phyloP scores from a whole-genome alignment of 202 grass and related monocot species.

The Digitaria exilis region DNA sequence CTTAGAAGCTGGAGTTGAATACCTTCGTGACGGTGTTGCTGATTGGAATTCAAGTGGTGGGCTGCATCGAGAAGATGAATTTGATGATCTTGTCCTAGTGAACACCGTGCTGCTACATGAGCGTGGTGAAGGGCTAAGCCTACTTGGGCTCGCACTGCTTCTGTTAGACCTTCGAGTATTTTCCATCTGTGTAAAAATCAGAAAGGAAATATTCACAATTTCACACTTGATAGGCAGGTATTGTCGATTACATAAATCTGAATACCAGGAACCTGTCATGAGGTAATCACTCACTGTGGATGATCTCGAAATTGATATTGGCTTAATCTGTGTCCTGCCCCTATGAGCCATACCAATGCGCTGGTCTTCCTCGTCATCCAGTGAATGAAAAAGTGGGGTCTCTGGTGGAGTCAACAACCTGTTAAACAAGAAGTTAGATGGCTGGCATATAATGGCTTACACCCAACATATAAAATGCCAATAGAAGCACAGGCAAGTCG shows the following conservation, averaged over 20 bases:
- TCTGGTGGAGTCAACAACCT: slow-evolving; percentile 96
- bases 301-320: slow-evolving; percentile 61
- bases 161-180: slow-evolving; percentile 75
- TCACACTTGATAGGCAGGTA: slow-evolving; percentile 13
- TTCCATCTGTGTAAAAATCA: slow-evolving; percentile 55
- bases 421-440: slow-evolving; percentile 35
- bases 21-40: slow-evolving; percentile 52
- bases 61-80: slow-evolving; percentile 68
- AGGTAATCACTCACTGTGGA: slow-evolving; percentile 58
- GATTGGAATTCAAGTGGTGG: slow-evolving; percentile 48
- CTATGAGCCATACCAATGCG: slow-evolving; percentile 48
- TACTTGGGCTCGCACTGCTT: slow-evolving; percentile 83
- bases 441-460: not conserved
- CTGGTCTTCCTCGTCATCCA: slow-evolving; percentile 71
- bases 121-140: slow-evolving; percentile 72
- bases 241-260: not conserved
- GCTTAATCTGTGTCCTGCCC: slow-evolving; percentile 66
- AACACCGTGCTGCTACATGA: slow-evolving; percentile 45
- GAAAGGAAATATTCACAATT: slow-evolving; percentile 30
- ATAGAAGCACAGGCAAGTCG: not conserved
- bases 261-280: slow-evolving; percentile 26
- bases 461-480: not conserved
- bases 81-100: slow-evolving; percentile 56
- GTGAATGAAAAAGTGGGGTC: slow-evolving; percentile 89
- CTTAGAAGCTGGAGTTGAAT: slow-evolving; percentile 64